Conservation (phyloP, 768 basidiomycete genomes). For the Suillus bovinus region DNA sequence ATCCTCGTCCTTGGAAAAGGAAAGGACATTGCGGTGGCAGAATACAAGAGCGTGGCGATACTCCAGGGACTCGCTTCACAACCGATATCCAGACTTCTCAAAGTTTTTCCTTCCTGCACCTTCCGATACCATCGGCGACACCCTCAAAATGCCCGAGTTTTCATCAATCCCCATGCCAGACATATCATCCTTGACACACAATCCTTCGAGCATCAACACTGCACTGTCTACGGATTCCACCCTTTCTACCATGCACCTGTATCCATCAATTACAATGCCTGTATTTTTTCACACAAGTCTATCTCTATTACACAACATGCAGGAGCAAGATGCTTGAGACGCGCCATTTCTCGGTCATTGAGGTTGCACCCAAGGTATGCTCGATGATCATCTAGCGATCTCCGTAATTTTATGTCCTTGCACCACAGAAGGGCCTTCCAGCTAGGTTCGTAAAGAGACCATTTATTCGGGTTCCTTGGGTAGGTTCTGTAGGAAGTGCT, state of each 20-base stretch:
- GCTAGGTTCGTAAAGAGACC: background rate
- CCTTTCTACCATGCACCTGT: background rate
- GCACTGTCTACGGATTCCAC: background rate
- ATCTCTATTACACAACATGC: background rate
- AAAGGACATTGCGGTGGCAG: background rate
- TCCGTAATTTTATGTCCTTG: background rate
- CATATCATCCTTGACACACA: background rate
- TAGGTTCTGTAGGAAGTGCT: background rate
- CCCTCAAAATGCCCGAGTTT: background rate
- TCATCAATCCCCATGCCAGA: background rate
- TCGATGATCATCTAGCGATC: background rate
- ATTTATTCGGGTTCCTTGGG: background rate
- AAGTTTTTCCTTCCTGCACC: constrained; percentile 26
- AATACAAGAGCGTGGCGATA: constrained; percentile 13
- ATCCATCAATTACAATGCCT: background rate
- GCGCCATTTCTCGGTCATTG: background rate
- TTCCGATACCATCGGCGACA: background rate
- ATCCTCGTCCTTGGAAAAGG: background rate
- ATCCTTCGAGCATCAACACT: background rate
- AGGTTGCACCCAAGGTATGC: background rate
- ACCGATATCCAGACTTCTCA: constrained; percentile 35
- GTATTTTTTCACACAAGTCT: background rate
- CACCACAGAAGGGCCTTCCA: background rate
- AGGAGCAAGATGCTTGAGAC: background rate
- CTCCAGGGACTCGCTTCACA: constrained; percentile 32